Evolutionary conservation across 169 alveolate genomes (phyloP).

Genomic region (Babesia bovis): DNA sequence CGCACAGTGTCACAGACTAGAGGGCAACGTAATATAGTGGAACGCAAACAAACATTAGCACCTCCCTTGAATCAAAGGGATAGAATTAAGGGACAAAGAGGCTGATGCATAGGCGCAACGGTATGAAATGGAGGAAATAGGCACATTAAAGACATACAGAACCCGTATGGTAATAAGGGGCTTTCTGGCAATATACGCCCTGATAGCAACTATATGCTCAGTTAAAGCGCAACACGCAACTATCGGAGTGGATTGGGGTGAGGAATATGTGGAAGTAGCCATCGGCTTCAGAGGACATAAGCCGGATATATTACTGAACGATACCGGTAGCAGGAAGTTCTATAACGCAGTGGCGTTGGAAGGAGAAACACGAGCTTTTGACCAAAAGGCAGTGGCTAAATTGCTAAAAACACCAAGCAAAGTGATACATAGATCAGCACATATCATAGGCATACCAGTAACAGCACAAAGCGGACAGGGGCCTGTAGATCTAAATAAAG

Average conservation of each 20-base stretch:
- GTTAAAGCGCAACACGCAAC: constrained; percentile 34
- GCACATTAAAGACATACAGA: not conserved
- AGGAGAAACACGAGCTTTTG: constrained; percentile 68
- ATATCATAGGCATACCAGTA: constrained; percentile 47
- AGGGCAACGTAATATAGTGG: not conserved
- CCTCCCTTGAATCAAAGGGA: not conserved
- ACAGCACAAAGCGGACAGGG: not conserved
- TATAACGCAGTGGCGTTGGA: constrained; percentile 70
- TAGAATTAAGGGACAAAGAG: not conserved
- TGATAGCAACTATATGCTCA: not conserved
- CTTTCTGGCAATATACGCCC: not conserved
- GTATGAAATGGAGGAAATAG: not conserved
- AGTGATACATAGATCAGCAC: constrained; percentile 57
- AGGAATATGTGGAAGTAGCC: constrained; percentile 75
- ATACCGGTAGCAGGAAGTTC: constrained; percentile 76
- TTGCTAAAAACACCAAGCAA: constrained; percentile 34
- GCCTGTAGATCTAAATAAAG: constrained; percentile 3
- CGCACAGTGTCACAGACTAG: not conserved
- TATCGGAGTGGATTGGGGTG: constrained; percentile 79
- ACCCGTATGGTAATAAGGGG: not conserved
- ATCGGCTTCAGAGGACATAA: constrained; percentile 76
- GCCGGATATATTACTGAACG: constrained; percentile 73
- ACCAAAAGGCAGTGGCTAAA: constrained; percentile 65
- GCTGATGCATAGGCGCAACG: not conserved
- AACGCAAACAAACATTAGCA: not conserved